phyloP scores from a whole-genome alignment of 257 asterid genomes.

The Gentiana dahurica region DNA sequence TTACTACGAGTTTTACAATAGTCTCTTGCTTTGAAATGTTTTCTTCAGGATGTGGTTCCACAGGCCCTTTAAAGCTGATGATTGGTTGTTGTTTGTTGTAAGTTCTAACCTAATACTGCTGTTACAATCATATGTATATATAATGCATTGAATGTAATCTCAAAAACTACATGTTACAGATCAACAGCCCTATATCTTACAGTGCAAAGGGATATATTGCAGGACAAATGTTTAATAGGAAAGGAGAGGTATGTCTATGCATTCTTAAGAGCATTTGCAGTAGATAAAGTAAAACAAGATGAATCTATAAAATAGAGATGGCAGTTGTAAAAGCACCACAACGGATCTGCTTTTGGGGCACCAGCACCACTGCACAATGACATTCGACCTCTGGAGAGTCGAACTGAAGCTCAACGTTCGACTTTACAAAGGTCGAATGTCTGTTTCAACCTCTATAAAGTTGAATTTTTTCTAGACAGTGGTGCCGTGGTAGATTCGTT shows the following conservation, averaged over 20 bases:
- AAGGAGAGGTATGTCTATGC: constrained; percentile 61
- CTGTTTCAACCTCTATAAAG: no score
- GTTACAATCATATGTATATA: neutral
- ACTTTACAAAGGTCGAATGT: no score
- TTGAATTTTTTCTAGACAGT: no score
- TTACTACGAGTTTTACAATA: no score
- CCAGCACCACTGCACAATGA: no score
- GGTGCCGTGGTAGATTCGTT: neutral
- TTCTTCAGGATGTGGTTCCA: constrained; percentile 91
- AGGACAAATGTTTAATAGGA: constrained; percentile 70
- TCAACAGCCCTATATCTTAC: constrained; percentile 58
- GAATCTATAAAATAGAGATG: no score
- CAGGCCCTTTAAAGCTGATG: constrained; percentile 80
- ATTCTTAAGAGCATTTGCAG: neutral
- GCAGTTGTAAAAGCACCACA: no score
- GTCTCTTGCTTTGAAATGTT: neutral
- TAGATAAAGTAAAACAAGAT: no score
- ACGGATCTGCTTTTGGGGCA: no score
- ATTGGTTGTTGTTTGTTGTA: constrained; percentile 91
- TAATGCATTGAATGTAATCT: neutral
- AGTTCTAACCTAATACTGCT: constrained; percentile 18
- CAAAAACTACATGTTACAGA: constrained; percentile 25
- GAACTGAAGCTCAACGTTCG: no score
- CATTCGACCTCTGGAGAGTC: no score
- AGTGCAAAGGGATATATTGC: constrained; percentile 74